Evolutionary conservation across 164 flowering plant species (phyloP).

Genomic region (Chimonanthus salicifolius): DNA sequence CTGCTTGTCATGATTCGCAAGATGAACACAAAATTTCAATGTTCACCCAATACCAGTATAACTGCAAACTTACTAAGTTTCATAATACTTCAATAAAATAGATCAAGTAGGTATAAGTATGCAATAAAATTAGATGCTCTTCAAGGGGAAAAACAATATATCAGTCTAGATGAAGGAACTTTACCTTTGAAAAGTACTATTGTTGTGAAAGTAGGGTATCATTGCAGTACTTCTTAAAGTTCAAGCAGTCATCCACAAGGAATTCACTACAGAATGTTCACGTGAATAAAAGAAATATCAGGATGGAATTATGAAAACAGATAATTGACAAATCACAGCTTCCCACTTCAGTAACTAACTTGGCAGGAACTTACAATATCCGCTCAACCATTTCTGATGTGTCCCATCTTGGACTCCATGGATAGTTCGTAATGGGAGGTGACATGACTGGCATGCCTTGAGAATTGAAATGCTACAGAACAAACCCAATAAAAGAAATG

Average conservation of each 20-base stretch:
- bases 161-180: background rate
- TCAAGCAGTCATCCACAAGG: constrained; percentile 65
- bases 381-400: constrained; percentile 68
- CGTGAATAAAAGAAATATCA: background rate
- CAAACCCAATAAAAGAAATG: too few relatives aligned
- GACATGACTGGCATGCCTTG: constrained; percentile 64
- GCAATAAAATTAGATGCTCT: background rate
- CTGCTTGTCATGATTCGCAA: background rate
- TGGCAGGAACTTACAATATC: constrained; percentile 49
- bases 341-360: background rate
- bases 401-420: constrained; percentile 99
- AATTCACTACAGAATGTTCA: constrained; percentile 53
- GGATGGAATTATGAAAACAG: background rate
- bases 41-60: background rate
- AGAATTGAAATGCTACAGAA: constrained; percentile 59
- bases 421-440: constrained; percentile 45
- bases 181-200: background rate
- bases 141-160: background rate
- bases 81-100: background rate
- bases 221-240: constrained; percentile 79
- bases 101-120: background rate
- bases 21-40: background rate
- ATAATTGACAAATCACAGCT: background rate
- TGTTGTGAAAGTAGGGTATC: constrained; percentile 42
- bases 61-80: background rate